Percentiles rank a stretch among this genome's conserved stretches.
Conservation (phyloP, 805 yeast species). For the Pichia cabralensis region DNA sequence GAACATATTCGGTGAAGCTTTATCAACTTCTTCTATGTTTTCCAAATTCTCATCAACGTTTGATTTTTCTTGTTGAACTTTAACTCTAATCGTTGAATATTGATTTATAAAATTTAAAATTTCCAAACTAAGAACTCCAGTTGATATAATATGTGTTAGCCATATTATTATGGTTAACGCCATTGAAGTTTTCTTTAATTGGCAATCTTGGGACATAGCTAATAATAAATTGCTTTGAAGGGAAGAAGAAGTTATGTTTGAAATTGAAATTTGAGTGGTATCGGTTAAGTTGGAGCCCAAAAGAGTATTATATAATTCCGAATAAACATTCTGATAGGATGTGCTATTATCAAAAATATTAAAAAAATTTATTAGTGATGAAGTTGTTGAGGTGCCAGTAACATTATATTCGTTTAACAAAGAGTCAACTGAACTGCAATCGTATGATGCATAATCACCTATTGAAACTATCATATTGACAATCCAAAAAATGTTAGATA, state of each 20-base stretch:
- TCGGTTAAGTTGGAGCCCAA: not conserved
- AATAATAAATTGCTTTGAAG: conserved; percentile 13
- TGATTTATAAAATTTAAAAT: conserved; percentile 10
- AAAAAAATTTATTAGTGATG: conserved; percentile 12
- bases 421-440: conserved; percentile 17
- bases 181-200: conserved; percentile 16
- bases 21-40: no score
- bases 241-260: conserved; percentile 10
- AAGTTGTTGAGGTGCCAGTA: conserved; percentile 11
- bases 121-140: conserved; percentile 11
- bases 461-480: conserved; percentile 17
- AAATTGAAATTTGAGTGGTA: conserved; percentile 2
- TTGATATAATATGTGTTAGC: conserved; percentile 9
- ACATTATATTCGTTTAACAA: conserved; percentile 20
- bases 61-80: not conserved
- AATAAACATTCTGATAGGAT: conserved; percentile 3
- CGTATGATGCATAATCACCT: conserved; percentile 20
- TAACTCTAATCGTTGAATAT: not conserved
- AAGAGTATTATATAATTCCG: not conserved
- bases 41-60: no score
- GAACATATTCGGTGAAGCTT: no score
- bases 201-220: conserved; percentile 13
- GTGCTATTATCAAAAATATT: conserved; percentile 12
- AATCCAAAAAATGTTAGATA: conserved; percentile 18
- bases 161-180: conserved; percentile 11